These are phyloP conservation scores for Mycena olivaceomarginata DNA, from an alignment of 768 basidiomycete genomes.

Conservation along the genomic window DNA sequence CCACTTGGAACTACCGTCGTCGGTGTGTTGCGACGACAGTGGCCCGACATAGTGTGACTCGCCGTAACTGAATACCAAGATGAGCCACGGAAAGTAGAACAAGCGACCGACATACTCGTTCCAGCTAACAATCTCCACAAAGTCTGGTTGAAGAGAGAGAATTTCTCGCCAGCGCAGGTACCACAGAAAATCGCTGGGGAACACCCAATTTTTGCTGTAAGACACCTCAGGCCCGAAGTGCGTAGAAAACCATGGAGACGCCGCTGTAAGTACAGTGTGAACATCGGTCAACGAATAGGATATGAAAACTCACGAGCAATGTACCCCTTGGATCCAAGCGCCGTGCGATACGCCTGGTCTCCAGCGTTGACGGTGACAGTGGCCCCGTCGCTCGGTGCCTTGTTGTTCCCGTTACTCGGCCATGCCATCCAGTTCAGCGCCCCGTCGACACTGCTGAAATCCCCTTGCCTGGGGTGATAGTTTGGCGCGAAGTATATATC, in stretches of 20 bases:
- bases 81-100: background rate
- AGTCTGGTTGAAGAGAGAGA: constrained; percentile 36
- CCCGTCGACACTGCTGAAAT: constrained; percentile 41
- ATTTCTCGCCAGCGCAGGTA: constrained; percentile 45
- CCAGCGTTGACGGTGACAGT: constrained; percentile 34
- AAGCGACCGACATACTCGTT: constrained; percentile 53
- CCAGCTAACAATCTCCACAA: constrained; percentile 64
- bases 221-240: constrained; percentile 47
- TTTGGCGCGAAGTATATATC: constrained; percentile 42
- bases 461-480: constrained; percentile 43
- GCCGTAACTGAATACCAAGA: constrained; percentile 52
- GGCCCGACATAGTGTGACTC: constrained; percentile 74
- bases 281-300: background rate
- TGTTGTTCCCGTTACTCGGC: constrained; percentile 45
- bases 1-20: constrained; percentile 48
- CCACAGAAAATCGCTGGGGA: constrained; percentile 46
- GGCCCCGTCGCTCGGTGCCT: constrained; percentile 38
- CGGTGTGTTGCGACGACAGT: constrained; percentile 49
- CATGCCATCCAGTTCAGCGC: constrained; percentile 46
- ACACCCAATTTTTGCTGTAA: constrained; percentile 49
- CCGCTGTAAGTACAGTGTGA: constrained; percentile 44
- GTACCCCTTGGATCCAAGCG: constrained; percentile 42
- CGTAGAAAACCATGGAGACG: constrained; percentile 72
- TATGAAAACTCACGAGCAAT: constrained; percentile 44
- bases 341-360: constrained; percentile 36